phyloP scores from a whole-genome alignment of 2,329 filamentous ascomycete species.

The Calonectria crousiana region DNA sequence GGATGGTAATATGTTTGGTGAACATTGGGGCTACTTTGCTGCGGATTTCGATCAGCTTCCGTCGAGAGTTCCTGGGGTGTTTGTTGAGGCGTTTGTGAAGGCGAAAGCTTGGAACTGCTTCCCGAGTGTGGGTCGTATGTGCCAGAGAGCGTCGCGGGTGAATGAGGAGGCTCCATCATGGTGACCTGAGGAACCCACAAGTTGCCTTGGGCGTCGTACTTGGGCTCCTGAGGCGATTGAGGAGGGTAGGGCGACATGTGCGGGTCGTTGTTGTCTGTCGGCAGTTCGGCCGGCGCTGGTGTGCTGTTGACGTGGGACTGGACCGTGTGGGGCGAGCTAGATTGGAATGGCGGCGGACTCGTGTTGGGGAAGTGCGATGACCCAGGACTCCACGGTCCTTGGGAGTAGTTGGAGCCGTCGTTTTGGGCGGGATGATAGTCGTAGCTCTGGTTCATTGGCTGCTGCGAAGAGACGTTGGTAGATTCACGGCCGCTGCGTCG shows the following conservation, averaged over 20 bases:
- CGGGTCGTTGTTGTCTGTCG: constrained; percentile 30
- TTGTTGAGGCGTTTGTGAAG: constrained; percentile 28
- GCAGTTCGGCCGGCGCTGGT: constrained; percentile 45
- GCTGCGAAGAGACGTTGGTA: constrained; percentile 34
- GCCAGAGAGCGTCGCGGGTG: constrained; percentile 30
- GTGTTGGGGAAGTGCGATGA: constrained; percentile 38
- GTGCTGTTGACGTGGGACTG: constrained; percentile 34
- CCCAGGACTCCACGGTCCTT: constrained; percentile 43
- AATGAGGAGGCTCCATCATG: constrained; percentile 44
- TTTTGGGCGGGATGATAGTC: constrained; percentile 40
- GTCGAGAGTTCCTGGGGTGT: constrained; percentile 42
- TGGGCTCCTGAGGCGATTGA: constrained; percentile 38
- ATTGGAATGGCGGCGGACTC: constrained; percentile 32
- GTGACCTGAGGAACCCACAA: constrained; percentile 51
- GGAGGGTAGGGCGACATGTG: constrained; percentile 32
- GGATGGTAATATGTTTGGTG: constrained; percentile 45
- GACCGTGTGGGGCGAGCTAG: constrained; percentile 32
- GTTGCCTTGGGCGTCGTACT: constrained; percentile 48
- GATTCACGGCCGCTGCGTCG: constrained; percentile 24
- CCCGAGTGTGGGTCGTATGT: constrained; percentile 26
- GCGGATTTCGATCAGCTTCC: constrained; percentile 29
- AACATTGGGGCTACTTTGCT: constrained; percentile 21
- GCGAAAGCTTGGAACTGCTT: constrained; percentile 37
- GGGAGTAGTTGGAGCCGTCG: constrained; percentile 36
- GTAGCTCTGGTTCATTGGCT: constrained; percentile 41